Evolutionary conservation across 257 asterid genomes (phyloP).

Genomic region (Fraxinus cuspidata): DNA sequence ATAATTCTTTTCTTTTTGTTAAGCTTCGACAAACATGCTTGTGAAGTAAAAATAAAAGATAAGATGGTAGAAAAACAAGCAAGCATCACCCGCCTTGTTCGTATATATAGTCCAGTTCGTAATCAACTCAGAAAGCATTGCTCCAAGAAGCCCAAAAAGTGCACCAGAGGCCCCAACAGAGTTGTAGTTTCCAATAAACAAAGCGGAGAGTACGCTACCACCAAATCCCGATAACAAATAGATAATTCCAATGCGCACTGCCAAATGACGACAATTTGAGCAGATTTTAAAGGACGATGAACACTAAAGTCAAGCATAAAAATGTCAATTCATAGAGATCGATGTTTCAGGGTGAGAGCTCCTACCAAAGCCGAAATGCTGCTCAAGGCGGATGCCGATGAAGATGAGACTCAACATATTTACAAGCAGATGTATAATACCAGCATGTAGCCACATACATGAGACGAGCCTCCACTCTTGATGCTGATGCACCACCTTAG

Average conservation of each 20-base stretch:
- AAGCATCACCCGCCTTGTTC: conserved; percentile 59
- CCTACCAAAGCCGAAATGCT: conserved; percentile 88
- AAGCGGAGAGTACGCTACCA: conserved; percentile 73
- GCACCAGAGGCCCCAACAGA: conserved; percentile 99
- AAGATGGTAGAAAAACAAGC: not conserved
- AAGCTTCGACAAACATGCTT: not conserved
- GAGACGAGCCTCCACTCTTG: conserved; percentile 92
- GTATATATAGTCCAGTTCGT: conserved; percentile 90
- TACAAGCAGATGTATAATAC: conserved; percentile 71
- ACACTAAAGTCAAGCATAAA: not conserved
- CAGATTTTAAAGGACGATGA: not conserved
- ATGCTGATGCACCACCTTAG: conserved; percentile 65
- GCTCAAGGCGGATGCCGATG: conserved; percentile 93
- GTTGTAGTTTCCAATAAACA: conserved; percentile 55
- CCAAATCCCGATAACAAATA: conserved; percentile 82
- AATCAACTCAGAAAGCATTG: conserved; percentile 85
- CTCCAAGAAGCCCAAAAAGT: conserved; percentile 95
- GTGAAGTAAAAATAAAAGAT: not conserved
- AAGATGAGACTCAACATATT: conserved; percentile 77
- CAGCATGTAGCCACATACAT: conserved; percentile 92
- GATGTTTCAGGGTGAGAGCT: not conserved
- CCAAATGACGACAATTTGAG: conserved; percentile 7
- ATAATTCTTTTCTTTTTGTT: not conserved
- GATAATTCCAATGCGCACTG: conserved; percentile 71
- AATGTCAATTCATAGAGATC: not conserved